phyloP scores from a whole-genome alignment of 805 yeast genomes.

The Saccharomycopsis oosterbeekiorum region DNA sequence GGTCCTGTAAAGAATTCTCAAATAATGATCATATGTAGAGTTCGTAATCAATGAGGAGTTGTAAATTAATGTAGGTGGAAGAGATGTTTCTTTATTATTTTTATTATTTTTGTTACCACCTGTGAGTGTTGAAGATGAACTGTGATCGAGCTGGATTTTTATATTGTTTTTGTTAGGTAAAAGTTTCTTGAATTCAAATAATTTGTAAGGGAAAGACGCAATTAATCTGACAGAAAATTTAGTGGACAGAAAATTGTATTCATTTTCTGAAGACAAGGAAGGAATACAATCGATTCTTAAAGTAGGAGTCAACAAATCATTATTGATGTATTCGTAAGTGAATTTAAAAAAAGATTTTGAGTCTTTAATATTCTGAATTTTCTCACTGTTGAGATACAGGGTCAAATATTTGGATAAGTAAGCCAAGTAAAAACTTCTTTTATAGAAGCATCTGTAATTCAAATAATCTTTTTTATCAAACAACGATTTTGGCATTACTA shows the following conservation, averaged over 20 bases:
- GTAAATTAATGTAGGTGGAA: conserved; percentile 69
- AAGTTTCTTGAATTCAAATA: conserved; percentile 68
- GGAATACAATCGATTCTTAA: conserved; percentile 50
- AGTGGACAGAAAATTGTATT: conserved; percentile 38
- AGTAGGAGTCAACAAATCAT: conserved; percentile 68
- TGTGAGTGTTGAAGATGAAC: conserved; percentile 22
- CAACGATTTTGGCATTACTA: conserved; percentile 68
- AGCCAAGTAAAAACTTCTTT: conserved; percentile 80
- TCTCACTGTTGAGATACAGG: conserved; percentile 40
- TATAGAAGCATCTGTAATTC: conserved; percentile 83
- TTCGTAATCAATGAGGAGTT: conserved; percentile 72
- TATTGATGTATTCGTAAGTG: conserved; percentile 63
- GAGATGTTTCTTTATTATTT: conserved; percentile 4
- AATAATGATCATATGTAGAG: conserved; percentile 55
- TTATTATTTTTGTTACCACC: not conserved
- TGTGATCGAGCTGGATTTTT: conserved; percentile 41
- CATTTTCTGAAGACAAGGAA: conserved; percentile 34
- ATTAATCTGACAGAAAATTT: conserved; percentile 57
- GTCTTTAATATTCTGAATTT: not conserved
- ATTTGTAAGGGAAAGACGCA: conserved; percentile 59
- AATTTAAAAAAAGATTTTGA: conserved; percentile 29
- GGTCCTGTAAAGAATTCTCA: conserved; percentile 66
- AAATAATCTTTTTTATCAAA: conserved; percentile 84
- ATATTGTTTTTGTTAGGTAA: conserved; percentile 76
- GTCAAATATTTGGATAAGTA: conserved; percentile 60